phyloP scores from a whole-genome alignment of 2,329 filamentous ascomycete genomes.

The Daldinia sp. region DNA sequence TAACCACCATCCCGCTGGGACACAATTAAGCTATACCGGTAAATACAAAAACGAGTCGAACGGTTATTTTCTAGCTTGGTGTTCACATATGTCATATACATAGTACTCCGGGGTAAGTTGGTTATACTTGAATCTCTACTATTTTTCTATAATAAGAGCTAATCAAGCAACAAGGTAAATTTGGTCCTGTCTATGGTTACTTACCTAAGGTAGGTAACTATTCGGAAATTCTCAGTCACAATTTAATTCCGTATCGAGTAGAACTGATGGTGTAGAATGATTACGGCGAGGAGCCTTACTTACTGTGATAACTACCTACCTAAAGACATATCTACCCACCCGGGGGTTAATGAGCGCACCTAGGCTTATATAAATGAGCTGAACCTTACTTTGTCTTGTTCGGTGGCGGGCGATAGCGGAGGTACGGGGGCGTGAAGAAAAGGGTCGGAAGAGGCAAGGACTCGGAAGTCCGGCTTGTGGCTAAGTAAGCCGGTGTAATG shows the following conservation, averaged over 20 bases:
- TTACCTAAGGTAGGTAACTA: too few relatives aligned
- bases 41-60: slow-evolving; percentile 3
- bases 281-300: too few relatives aligned
- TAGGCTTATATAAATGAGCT: slow-evolving; percentile 1
- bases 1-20: slow-evolving; percentile 23
- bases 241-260: too few relatives aligned
- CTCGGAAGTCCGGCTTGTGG: slow-evolving; percentile 40
- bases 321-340: background rate
- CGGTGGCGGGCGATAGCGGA: slow-evolving; percentile 9
- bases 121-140: background rate
- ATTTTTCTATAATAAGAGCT: background rate
- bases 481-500: slow-evolving; percentile 21
- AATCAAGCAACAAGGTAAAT: background rate
- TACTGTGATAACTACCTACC: background rate
- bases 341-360: background rate
- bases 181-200: too few relatives aligned
- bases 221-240: too few relatives aligned
- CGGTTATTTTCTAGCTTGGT: slow-evolving; percentile 29
- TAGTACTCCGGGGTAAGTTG: background rate
- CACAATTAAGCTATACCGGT: slow-evolving; percentile 24
- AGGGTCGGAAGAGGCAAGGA: slow-evolving; percentile 5
- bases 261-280: too few relatives aligned
- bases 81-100: background rate
- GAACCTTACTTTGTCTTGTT: slow-evolving; percentile 23
- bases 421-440: slow-evolving; percentile 16